Conservation (phyloP, 768 basidiomycete genomes). For the Podaxis sp. region DNA sequence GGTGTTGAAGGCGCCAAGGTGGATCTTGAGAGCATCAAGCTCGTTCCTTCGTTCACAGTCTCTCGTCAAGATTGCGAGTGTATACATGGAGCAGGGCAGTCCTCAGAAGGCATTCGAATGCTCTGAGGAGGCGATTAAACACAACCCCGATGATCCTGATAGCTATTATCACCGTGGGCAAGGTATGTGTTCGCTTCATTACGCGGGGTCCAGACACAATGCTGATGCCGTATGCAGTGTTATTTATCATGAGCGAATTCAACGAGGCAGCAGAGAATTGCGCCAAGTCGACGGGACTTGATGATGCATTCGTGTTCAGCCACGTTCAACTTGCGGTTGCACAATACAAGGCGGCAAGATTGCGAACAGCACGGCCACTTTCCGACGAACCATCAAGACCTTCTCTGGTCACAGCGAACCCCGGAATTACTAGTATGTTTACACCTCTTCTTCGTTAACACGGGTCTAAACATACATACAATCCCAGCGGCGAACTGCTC, state of each 20-base stretch:
- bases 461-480: background rate
- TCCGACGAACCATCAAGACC: conserved; percentile 77
- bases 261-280: conserved; percentile 91
- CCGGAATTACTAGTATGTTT: conserved; percentile 90
- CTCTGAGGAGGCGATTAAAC: conserved; percentile 85
- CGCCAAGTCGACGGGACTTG: conserved; percentile 83
- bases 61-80: conserved; percentile 94
- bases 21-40: conserved; percentile 63
- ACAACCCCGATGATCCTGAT: conserved; percentile 86
- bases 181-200: conserved; percentile 44
- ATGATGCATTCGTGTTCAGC: conserved; percentile 89
- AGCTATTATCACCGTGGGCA: conserved; percentile 99
- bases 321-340: conserved; percentile 98
- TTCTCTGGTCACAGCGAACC: conserved; percentile 91
- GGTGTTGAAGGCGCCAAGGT: conserved; percentile 64
- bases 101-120: conserved; percentile 81
- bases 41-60: conserved; percentile 76
- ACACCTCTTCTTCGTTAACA: background rate
- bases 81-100: conserved; percentile 94
- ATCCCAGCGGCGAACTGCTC: conserved; percentile 82
- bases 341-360: conserved; percentile 88
- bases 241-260: conserved; percentile 95
- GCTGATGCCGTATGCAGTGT: conserved; percentile 46
- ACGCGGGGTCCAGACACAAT: background rate
- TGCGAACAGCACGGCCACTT: conserved; percentile 85